phyloP scores from a whole-genome alignment of 2,329 filamentous ascomycete species.

The Cladophialophora carrionii region DNA sequence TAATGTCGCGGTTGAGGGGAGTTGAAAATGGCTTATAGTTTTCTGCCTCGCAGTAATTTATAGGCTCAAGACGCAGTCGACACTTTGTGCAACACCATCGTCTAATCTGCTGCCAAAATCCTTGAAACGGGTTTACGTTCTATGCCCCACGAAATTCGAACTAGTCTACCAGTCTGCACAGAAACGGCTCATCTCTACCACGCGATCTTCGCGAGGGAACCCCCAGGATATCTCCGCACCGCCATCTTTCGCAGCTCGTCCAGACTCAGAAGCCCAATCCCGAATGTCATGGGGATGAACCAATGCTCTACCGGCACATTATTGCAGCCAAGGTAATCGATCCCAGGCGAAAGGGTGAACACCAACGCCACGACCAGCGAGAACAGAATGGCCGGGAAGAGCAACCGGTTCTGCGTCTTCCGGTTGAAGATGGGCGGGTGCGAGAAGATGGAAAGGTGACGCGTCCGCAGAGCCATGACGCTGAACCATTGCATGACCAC shows the following conservation, averaged over 20 bases:
- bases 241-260: slow-evolving; percentile 69
- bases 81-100: too few species aligned
- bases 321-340: slow-evolving; percentile 66
- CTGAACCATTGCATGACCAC: slow-evolving; percentile 80
- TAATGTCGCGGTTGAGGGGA: too few species aligned
- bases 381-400: slow-evolving; percentile 73
- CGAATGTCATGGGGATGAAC: slow-evolving; percentile 76
- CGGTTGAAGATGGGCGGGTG: slow-evolving; percentile 70
- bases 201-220: slow-evolving; percentile 62
- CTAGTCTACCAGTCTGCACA: not conserved
- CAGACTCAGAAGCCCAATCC: slow-evolving; percentile 63
- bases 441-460: slow-evolving; percentile 69
- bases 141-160: too few species aligned
- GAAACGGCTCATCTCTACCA: slow-evolving; percentile 55
- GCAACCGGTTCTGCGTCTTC: slow-evolving; percentile 66
- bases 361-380: slow-evolving; percentile 70
- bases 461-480: slow-evolving; percentile 69
- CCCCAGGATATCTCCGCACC: slow-evolving; percentile 63
- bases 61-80: too few species aligned
- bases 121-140: too few species aligned
- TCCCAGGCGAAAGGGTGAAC: slow-evolving; percentile 65
- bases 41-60: too few species aligned
- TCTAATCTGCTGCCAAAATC: too few species aligned
- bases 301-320: slow-evolving; percentile 73
- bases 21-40: too few species aligned